Base-by-base conservation (phyloP, 1,139 yeast genomes). In the Candida sanyaensis region DNA sequence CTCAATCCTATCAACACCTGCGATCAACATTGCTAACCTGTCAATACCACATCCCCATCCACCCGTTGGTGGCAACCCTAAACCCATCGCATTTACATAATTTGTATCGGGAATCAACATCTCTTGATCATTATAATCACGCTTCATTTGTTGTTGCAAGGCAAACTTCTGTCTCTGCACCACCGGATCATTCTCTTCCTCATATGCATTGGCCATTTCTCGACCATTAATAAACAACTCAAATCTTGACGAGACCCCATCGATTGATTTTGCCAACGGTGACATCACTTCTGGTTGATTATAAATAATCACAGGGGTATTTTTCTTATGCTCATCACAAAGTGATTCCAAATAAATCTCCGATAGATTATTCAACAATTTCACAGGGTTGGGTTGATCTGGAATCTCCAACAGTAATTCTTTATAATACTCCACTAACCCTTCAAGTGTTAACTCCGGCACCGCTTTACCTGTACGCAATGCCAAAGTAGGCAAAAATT, bases 21-120 rank as follows among this genome's bases (percentile, higher is more conserved):
- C 77, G 44, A 92, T 70, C 26, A 89, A 66, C 98, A 93, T 91
- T 41, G 86, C 84, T 33, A 93, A 68, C 45, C 99, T 67, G 61
- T 95, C 99, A 24, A 95, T 77, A 0, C 99, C 99, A 53, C 96
- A 72, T 0, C 99, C 99, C 90, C 97, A 89, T 0, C 99, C 99
- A 1, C 97, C 98, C 1, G 97, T 92, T 0, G 99, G 99, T 4
- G 99, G 97, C 65, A 95, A 77, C 1, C 97, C 98, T 77, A 86
- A 88, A 60, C 90, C 93, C 88, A 95, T 83, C 11, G 86, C 81
- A 40, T 80, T 75, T 2, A 90, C 80, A 61, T 83, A 93, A 41
- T 76, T 75, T 62, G 81, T 73, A 64, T 93, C 99, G 0, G 96
- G 89, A 0, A 86, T 65, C 41, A 87, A 70, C 27, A 83, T 68